Conservation (phyloP, 192 early-diverging fungal genomes). For the Umbelopsis sp. region DNA sequence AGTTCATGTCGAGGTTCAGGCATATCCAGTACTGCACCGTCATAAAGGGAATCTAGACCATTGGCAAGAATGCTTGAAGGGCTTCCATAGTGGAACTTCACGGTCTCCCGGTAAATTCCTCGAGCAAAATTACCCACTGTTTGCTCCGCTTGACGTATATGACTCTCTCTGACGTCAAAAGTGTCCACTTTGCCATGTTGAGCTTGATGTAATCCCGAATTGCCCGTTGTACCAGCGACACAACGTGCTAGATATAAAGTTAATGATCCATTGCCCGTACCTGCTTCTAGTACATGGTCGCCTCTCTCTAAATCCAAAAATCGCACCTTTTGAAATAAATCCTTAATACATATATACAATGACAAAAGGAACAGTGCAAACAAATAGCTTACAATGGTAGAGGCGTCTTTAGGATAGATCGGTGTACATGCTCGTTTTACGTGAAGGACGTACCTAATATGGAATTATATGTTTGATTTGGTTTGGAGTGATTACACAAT, state of each 20-base stretch:
- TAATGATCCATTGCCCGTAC: constrained; percentile 68
- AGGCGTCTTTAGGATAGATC: constrained; percentile 71
- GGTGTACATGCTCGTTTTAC: constrained; percentile 42
- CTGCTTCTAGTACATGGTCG: constrained; percentile 63
- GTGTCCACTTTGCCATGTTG: constrained; percentile 47
- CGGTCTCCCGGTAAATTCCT: constrained; percentile 44
- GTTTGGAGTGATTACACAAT: not conserved
- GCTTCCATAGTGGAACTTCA: constrained; percentile 46
- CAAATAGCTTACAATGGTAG: constrained; percentile 36
- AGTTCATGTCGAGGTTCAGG: constrained; percentile 45
- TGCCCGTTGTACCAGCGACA: constrained; percentile 33
- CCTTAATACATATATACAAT: not conserved
- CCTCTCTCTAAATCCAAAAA: constrained; percentile 60
- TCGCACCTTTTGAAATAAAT: constrained; percentile 30
- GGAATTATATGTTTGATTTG: not conserved
- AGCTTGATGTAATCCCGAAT: not conserved
- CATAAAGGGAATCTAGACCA: constrained; percentile 26
- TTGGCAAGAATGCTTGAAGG: constrained; percentile 2
- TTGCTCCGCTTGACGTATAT: constrained; percentile 47
- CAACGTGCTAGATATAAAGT: constrained; percentile 63
- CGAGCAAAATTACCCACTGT: constrained; percentile 51
- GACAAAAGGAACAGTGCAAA: not conserved
- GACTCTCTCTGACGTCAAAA: constrained; percentile 50
- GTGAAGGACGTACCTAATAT: constrained; percentile 28
- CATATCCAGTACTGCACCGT: constrained; percentile 52